A percentile compares a stretch with the other conserved stretches of the same genome.
Evolutionary conservation across 23 red algal genomes (phyloP).

Genomic region (Cyanidioschyzon merolae): DNA sequence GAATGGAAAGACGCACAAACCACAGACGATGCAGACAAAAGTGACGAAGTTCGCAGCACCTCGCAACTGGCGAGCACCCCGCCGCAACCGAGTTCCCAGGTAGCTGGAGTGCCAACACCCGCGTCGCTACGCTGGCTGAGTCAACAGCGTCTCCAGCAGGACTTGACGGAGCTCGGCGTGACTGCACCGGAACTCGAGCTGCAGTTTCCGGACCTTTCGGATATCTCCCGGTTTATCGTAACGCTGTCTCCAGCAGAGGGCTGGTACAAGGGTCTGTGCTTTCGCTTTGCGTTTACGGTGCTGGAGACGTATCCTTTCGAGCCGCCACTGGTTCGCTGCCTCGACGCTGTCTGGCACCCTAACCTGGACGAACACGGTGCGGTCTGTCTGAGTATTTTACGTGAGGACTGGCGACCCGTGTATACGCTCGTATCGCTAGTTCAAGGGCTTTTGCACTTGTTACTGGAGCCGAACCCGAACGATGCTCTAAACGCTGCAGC

Average conservation of each 20-base stretch:
- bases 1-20: not conserved
- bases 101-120: not conserved
- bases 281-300: slow-evolving; percentile 55
- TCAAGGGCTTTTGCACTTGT: slow-evolving; percentile 76
- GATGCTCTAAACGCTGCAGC: slow-evolving; percentile 83
- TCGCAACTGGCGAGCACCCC: not conserved
- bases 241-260: slow-evolving; percentile 56
- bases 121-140: not conserved
- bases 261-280: slow-evolving; percentile 51
- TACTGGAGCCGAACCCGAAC: slow-evolving; percentile 77
- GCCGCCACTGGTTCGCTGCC: slow-evolving; percentile 70
- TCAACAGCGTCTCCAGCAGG: slow-evolving; percentile 14
- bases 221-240: slow-evolving; percentile 57
- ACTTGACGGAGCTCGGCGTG: slow-evolving; percentile 71
- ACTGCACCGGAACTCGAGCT: slow-evolving; percentile 40
- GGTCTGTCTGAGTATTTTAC: slow-evolving; percentile 88
- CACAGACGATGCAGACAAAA: not conserved
- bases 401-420: slow-evolving; percentile 91
- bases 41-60: not conserved
- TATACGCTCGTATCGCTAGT: slow-evolving; percentile 65
- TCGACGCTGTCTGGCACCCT: slow-evolving; percentile 69
- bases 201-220: slow-evolving; percentile 60
- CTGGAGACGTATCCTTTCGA: slow-evolving; percentile 67
- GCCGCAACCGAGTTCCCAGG: not conserved
- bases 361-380: slow-evolving; percentile 88